A percentile compares a stretch with the other conserved stretches of the same genome.
Evolutionary conservation across 2,329 filamentous ascomycete species (phyloP).

Genomic region (Aspergillus novofumigatus): DNA sequence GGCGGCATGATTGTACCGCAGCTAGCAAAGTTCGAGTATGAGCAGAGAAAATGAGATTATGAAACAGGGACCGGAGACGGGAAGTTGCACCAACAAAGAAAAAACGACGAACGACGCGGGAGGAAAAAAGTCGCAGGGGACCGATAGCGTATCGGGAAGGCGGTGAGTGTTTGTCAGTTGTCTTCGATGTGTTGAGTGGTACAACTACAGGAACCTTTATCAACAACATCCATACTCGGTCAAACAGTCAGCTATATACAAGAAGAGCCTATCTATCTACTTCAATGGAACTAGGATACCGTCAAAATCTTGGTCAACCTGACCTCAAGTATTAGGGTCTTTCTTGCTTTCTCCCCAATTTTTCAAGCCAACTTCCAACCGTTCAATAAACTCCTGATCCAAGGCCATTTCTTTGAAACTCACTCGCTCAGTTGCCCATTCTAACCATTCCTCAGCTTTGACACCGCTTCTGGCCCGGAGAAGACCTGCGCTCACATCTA

Average conservation of each 20-base stretch:
- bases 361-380: slow-evolving; percentile 23
- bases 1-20: slow-evolving; percentile 19
- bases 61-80: not conserved
- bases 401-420: slow-evolving; percentile 57
- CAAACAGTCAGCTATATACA: not conserved
- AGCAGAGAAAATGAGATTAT: not conserved
- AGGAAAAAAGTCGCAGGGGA: not conserved
- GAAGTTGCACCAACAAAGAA: not conserved
- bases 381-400: slow-evolving; percentile 27
- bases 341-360: not conserved
- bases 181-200: not conserved
- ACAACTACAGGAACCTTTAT: not conserved
- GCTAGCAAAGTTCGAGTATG: not conserved
- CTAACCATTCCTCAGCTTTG: slow-evolving; percentile 55
- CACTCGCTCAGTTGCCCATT: slow-evolving; percentile 57
- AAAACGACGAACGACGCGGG: not conserved
- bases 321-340: not conserved
- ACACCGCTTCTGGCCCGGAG: slow-evolving; percentile 50
- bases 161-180: not conserved
- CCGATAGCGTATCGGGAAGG: not conserved
- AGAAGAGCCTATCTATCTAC: not conserved
- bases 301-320: not conserved
- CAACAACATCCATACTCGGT: not conserved
- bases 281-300: not conserved
- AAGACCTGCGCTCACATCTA: slow-evolving; percentile 63